These are phyloP conservation scores for Mortierella sp. DNA, from an alignment of 371 early-diverging fungal species.

Conservation along the genomic window DNA sequence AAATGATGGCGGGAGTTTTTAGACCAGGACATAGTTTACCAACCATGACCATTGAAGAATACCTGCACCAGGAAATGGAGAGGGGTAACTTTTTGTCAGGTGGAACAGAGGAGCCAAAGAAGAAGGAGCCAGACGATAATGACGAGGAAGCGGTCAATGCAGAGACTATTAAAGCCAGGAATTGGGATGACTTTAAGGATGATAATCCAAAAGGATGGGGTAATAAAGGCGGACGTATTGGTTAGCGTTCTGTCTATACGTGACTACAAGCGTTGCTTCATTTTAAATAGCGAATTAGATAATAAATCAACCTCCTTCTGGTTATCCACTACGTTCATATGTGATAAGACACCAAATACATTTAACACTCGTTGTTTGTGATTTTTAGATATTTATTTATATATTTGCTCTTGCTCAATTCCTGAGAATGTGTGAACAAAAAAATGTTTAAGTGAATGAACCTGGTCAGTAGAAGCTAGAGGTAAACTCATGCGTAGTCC, in stretches of 20 bases:
- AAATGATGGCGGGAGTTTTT: constrained; percentile 86
- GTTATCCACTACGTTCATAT: too few species aligned
- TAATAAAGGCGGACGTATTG: constrained; percentile 61
- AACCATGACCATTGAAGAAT: constrained; percentile 97
- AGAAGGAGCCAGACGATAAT: constrained; percentile 81
- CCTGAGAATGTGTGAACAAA: too few species aligned
- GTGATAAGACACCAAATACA: too few species aligned
- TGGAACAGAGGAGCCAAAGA: constrained; percentile 76
- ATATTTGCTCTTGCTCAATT: too few species aligned
- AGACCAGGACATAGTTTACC: constrained; percentile 90
- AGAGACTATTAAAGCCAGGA: constrained; percentile 85
- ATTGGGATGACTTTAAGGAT: constrained; percentile 96
- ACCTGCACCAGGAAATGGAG: constrained; percentile 86
- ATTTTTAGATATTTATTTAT: too few species aligned
- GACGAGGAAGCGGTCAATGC: constrained; percentile 87
- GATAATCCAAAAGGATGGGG: constrained; percentile 94
- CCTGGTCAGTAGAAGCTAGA: too few species aligned
- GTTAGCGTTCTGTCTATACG: constrained; percentile 7
- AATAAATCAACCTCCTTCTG: too few species aligned
- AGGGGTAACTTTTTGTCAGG: constrained; percentile 90
- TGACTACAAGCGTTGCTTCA: too few species aligned
- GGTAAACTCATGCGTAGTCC: too few species aligned
- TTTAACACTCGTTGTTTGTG: too few species aligned
- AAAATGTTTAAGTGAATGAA: too few species aligned
- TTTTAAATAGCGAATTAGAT: too few species aligned